A percentile compares a stretch with the other conserved stretches of the same genome.
These are phyloP conservation scores for Collybiopsis confluens DNA, from an alignment of 768 basidiomycete species.

Conservation along the genomic window DNA sequence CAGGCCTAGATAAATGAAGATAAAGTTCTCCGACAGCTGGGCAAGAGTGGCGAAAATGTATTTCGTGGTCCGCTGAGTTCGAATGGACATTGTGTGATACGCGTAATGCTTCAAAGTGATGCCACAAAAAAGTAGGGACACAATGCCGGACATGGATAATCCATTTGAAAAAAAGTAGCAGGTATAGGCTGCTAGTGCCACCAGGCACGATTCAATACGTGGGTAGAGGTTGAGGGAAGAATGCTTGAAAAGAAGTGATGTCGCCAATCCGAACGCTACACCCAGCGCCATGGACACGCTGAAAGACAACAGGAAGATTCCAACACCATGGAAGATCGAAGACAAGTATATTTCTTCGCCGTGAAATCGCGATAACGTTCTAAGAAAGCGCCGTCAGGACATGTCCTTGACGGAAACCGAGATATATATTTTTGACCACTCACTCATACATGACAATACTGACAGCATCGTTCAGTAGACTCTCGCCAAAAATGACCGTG, in stretches of 20 bases:
- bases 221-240: constrained; percentile 83
- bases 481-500: constrained; percentile 96
- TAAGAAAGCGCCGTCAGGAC: constrained; percentile 23
- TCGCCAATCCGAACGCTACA: constrained; percentile 83
- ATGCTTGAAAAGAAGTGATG: constrained; percentile 92
- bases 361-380: constrained; percentile 90
- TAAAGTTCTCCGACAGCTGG: constrained; percentile 96
- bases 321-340: constrained; percentile 93
- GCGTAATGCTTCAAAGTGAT: constrained; percentile 99
- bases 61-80: constrained; percentile 90
- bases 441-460: constrained; percentile 99
- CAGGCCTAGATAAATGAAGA: constrained; percentile 98
- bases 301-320: constrained; percentile 95
- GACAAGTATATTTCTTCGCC: constrained; percentile 81
- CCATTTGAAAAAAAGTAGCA: constrained; percentile 99
- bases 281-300: constrained; percentile 93
- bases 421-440: too few relatives aligned
- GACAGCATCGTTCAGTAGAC: constrained; percentile 95
- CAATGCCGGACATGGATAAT: constrained; percentile 90
- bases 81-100: constrained; percentile 98
- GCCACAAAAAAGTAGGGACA: constrained; percentile 96
- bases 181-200: constrained; percentile 91
- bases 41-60: constrained; percentile 95
- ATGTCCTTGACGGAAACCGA: too few relatives aligned
- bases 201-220: constrained; percentile 96